phyloP scores from a whole-genome alignment of 305 asterid genomes.

The Galium porrigens region DNA sequence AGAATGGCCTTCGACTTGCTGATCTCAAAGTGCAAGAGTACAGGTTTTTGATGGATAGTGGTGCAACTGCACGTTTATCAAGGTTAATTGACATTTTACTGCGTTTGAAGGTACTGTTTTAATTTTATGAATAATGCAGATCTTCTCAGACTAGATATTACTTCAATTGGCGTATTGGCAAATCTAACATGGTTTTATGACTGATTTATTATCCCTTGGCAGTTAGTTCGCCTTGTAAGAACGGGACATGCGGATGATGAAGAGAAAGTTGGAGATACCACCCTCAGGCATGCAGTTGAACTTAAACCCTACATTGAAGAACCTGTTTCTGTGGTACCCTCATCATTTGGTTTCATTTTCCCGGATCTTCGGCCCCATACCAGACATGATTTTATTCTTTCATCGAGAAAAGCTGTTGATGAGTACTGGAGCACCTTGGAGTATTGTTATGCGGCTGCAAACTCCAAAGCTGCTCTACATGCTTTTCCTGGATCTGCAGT shows the following conservation, averaged over 20 bases:
- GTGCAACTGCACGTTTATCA: constrained; percentile 65
- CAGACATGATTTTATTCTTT: constrained; percentile 89
- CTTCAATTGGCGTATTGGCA: neutral
- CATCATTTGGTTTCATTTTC: constrained; percentile 33
- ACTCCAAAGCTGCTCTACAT: constrained; percentile 65
- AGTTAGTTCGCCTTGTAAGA: constrained; percentile 78
- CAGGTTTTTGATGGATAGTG: constrained; percentile 51
- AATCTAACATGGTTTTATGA: constrained; percentile 3
- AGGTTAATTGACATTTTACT: constrained; percentile 54
- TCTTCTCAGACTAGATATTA: constrained; percentile 9
- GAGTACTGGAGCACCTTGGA: constrained; percentile 90
- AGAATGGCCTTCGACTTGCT: constrained; percentile 45
- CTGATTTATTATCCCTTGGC: constrained; percentile 27
- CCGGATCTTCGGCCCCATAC: constrained; percentile 86
- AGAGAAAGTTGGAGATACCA: constrained; percentile 34
- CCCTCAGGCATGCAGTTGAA: constrained; percentile 71
- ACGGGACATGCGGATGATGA: constrained; percentile 42
- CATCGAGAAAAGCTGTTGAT: constrained; percentile 58
- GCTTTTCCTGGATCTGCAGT: constrained; percentile 94
- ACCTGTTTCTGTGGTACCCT: constrained; percentile 42
- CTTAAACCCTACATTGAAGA: constrained; percentile 89
- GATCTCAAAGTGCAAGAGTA: constrained; percentile 61
- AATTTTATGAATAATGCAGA: neutral
- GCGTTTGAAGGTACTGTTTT: constrained; percentile 59
- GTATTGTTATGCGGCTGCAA: constrained; percentile 69